A percentile compares a stretch with the other conserved stretches of the same genome.
phyloP scores from a whole-genome alignment of 768 basidiomycete genomes.

The Rhodotorula kratochvilovae region DNA sequence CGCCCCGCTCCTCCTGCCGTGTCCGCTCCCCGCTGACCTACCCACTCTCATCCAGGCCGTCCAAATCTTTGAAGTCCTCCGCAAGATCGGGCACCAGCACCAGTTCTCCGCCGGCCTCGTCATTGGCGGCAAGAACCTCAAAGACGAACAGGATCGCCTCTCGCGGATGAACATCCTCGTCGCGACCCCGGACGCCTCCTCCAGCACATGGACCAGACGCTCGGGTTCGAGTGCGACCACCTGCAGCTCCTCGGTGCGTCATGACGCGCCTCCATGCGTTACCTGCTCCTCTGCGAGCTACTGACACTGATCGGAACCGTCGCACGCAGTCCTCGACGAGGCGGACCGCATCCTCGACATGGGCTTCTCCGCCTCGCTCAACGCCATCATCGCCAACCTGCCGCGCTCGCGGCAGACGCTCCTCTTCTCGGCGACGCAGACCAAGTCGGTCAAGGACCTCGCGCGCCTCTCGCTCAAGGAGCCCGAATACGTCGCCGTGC shows the following conservation, averaged over 20 bases:
- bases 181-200: constrained; percentile 86
- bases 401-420: constrained; percentile 88
- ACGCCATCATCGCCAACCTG: constrained; percentile 85
- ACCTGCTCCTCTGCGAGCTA: not conserved
- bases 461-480: constrained; percentile 82
- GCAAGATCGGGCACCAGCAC: constrained; percentile 87
- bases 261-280: not conserved
- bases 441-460: constrained; percentile 77
- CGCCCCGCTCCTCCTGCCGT: constrained; percentile 43
- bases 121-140: constrained; percentile 92
- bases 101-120: constrained; percentile 89
- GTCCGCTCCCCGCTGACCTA: not conserved
- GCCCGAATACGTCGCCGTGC: constrained; percentile 68
- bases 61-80: constrained; percentile 93
- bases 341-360: constrained; percentile 94
- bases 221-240: constrained; percentile 85
- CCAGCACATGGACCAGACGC: constrained; percentile 97
- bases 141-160: constrained; percentile 80
- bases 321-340: constrained; percentile 78
- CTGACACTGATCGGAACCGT: not conserved
- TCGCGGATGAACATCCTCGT: constrained; percentile 97
- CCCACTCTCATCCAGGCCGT: constrained; percentile 61
- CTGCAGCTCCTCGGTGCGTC: constrained; percentile 78
- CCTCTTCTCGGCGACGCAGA: constrained; percentile 95
- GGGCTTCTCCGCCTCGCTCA: constrained; percentile 83